phyloP scores from a whole-genome alignment of 192 early-diverging fungal species.

The Podila minutissima region DNA sequence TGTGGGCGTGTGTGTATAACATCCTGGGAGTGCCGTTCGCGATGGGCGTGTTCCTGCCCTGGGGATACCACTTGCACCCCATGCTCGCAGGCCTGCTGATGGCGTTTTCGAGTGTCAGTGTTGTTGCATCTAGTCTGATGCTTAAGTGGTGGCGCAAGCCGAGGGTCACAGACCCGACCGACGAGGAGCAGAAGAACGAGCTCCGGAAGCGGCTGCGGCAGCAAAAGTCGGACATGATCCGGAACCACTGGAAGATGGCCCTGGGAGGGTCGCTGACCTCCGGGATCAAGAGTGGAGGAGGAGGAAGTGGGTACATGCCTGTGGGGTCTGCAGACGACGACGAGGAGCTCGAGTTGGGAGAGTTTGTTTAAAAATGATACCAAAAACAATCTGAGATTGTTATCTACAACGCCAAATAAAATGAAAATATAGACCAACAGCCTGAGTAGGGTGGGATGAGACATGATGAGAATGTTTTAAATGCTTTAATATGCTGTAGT shows the following conservation, averaged over 20 bases:
- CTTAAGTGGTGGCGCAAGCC: conserved; percentile 75
- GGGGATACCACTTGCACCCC: conserved; percentile 86
- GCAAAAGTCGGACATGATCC: conserved; percentile 3
- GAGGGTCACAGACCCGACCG: neutral
- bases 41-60: conserved; percentile 91
- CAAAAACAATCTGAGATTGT: too few species aligned
- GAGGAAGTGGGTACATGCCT: conserved; percentile 21
- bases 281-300: conserved; percentile 4
- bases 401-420: too few species aligned
- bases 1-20: conserved; percentile 94
- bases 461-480: too few species aligned
- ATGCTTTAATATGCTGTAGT: too few species aligned
- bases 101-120: conserved; percentile 93
- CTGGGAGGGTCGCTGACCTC: neutral
- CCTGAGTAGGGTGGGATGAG: too few species aligned
- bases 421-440: too few species aligned
- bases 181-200: conserved; percentile 1
- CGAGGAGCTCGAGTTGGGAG: conserved; percentile 22
- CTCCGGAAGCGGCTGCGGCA: conserved; percentile 25
- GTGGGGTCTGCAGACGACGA: conserved; percentile 13
- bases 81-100: conserved; percentile 96
- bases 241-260: conserved; percentile 12
- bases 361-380: conserved; percentile 21
- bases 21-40: conserved; percentile 93
- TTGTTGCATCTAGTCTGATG: conserved; percentile 87